Conservation (phyloP, 805 yeast genomes). For the Lipomyces oligophaga region DNA sequence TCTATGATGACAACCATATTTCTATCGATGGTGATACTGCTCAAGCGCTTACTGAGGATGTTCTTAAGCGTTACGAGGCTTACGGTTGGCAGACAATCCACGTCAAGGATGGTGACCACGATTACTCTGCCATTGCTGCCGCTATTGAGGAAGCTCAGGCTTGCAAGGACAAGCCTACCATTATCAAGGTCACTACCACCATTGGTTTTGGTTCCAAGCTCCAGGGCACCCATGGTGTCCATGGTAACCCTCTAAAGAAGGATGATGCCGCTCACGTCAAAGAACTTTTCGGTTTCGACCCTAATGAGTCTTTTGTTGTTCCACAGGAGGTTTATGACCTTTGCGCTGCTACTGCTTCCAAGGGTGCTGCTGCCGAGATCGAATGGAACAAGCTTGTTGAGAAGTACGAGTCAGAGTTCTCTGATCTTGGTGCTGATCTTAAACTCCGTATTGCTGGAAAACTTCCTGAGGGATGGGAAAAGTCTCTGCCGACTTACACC, state of each 20-base stretch:
- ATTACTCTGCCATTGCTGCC: conserved; percentile 61
- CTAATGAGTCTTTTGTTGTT: conserved; percentile 71
- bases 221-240: conserved; percentile 87
- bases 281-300: conserved; percentile 80
- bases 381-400: conserved; percentile 70
- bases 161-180: conserved; percentile 77
- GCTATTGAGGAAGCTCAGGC: conserved; percentile 82
- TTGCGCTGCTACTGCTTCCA: conserved; percentile 53
- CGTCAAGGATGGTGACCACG: conserved; percentile 78
- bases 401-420: conserved; percentile 63
- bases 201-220: conserved; percentile 89
- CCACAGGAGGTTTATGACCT: conserved; percentile 77
- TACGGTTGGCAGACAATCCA: conserved; percentile 89
- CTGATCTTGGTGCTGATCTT: conserved; percentile 73
- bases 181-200: conserved; percentile 82
- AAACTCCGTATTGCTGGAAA: conserved; percentile 70
- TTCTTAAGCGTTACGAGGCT: conserved; percentile 73
- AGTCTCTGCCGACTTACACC: conserved; percentile 72
- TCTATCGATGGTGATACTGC: conserved; percentile 92
- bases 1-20: conserved; percentile 95
- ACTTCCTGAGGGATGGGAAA: conserved; percentile 80
- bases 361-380: conserved; percentile 63
- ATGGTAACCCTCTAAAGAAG: conserved; percentile 92
- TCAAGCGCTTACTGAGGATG: conserved; percentile 92
- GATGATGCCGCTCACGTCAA: conserved; percentile 89